phyloP scores from a whole-genome alignment of 768 basidiomycete genomes.

The Amyloporia xantha region DNA sequence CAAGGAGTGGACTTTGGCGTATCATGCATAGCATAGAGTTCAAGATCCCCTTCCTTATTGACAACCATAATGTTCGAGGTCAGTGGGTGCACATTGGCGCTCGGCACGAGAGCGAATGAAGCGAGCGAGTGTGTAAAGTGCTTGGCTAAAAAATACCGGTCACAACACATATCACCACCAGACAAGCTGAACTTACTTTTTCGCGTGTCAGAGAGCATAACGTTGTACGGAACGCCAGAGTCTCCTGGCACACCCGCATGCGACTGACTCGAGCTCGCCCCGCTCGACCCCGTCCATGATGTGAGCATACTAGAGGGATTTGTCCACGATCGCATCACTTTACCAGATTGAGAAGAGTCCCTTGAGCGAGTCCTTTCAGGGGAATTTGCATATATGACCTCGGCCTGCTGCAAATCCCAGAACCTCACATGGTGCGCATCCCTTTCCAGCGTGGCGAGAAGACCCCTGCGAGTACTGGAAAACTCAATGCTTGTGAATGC shows the following conservation, averaged over 20 bases:
- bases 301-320: conserved; percentile 49
- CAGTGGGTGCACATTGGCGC: conserved; percentile 31
- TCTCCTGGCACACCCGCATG: conserved; percentile 10
- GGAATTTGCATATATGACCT: conserved; percentile 26
- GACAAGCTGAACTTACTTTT: conserved; percentile 69
- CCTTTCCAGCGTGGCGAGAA: conserved; percentile 60
- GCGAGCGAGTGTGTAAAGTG: conserved; percentile 50
- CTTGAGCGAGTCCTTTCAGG: conserved; percentile 40
- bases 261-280: conserved; percentile 9
- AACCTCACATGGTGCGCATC: conserved; percentile 65
- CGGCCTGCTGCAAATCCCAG: conserved; percentile 65
- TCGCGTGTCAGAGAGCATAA: conserved; percentile 60
- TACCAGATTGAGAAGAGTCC: conserved; percentile 32
- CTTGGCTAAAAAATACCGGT: too few relatives aligned
- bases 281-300: conserved; percentile 41
- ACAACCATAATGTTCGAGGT: conserved; percentile 69
- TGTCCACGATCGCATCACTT: conserved; percentile 51
- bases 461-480: conserved; percentile 59
- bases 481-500: conserved; percentile 49
- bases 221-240: conserved; percentile 26
- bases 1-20: conserved; percentile 63
- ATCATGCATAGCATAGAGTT: conserved; percentile 64
- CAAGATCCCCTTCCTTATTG: conserved; percentile 69
- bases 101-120: conserved; percentile 68
- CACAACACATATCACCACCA: too few relatives aligned